These are phyloP conservation scores for Boletus sp. DNA, from an alignment of 768 basidiomycete genomes.

Conservation along the genomic window DNA sequence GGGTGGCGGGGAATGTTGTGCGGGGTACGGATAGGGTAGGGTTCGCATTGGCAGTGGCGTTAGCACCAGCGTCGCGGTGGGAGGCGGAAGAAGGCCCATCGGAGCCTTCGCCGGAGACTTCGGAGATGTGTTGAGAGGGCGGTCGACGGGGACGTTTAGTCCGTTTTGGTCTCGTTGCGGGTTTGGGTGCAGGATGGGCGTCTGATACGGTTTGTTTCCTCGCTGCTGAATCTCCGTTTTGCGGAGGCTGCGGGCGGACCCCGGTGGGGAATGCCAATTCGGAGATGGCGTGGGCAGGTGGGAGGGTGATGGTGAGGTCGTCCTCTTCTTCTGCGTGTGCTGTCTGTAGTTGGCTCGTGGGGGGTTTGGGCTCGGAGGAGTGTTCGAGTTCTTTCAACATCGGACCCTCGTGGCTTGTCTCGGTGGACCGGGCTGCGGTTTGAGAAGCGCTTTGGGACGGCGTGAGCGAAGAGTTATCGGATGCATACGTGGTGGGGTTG, in stretches of 20 bases:
- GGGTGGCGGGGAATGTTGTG: neutral
- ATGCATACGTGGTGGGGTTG: slow-evolving; percentile 32
- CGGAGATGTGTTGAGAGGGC: slow-evolving; percentile 24
- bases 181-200: neutral
- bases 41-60: no score
- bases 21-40: neutral
- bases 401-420: slow-evolving; percentile 14
- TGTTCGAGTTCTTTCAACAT: slow-evolving; percentile 3
- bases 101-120: slow-evolving; percentile 23
- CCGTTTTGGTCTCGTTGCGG: slow-evolving; percentile 1
- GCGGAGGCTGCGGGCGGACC: slow-evolving; percentile 4
- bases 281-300: slow-evolving; percentile 28
- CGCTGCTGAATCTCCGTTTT: neutral
- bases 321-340: neutral
- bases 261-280: slow-evolving; percentile 26
- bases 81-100: neutral
- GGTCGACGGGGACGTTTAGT: slow-evolving; percentile 14
- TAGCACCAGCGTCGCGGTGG: neutral
- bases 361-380: neutral
- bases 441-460: slow-evolving; percentile 81
- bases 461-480: slow-evolving; percentile 62
- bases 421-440: slow-evolving; percentile 20
- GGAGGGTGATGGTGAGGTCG: slow-evolving; percentile 19
- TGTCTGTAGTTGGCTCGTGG: neutral
- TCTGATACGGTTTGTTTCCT: neutral